Conservation (phyloP, 2,329 filamentous ascomycete species). For the Escovopsis sp. region DNA sequence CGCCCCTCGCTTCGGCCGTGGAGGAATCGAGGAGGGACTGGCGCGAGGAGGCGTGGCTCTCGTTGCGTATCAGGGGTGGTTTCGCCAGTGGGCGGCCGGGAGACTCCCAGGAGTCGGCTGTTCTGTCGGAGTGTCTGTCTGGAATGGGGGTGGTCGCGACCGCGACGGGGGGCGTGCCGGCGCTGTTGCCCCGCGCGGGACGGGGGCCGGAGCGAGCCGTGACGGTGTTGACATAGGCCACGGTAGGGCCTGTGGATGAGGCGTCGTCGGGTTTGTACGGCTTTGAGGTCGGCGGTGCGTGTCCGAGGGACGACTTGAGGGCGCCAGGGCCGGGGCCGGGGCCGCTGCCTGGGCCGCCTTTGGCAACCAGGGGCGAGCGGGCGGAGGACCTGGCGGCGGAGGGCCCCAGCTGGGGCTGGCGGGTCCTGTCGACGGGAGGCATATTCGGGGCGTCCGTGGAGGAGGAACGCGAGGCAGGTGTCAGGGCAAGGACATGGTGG, state of each 20-base stretch:
- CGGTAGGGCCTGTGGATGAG: slow-evolving; percentile 25
- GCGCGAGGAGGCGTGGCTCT: slow-evolving; percentile 2
- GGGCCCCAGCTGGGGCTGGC: slow-evolving; percentile 54
- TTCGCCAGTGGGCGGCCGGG: slow-evolving; percentile 16
- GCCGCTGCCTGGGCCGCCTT: too few relatives aligned
- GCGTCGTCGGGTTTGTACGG: slow-evolving; percentile 31
- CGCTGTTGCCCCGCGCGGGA: slow-evolving; percentile 55
- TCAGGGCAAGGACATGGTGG: slow-evolving; percentile 11
- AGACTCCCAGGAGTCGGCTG: slow-evolving; percentile 25
- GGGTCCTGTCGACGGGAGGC: slow-evolving; percentile 40
- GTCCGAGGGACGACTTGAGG: slow-evolving; percentile 22
- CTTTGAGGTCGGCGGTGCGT: slow-evolving; percentile 24
- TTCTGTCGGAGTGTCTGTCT: slow-evolving; percentile 26
- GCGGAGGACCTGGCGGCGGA: slow-evolving; percentile 38
- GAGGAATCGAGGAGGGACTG: slow-evolving; percentile 10
- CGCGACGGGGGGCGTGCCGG: slow-evolving; percentile 47
- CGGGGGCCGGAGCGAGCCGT: slow-evolving; percentile 67
- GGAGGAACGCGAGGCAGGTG: slow-evolving; percentile 7
- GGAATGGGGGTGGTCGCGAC: slow-evolving; percentile 39
- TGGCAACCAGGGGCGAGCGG: slow-evolving; percentile 36
- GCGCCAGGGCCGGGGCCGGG: too few relatives aligned
- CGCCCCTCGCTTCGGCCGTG: slow-evolving; percentile 13
- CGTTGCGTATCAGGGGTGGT: slow-evolving; percentile 13
- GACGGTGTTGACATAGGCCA: slow-evolving; percentile 49
- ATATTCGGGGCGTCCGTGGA: slow-evolving; percentile 16